Conservation (phyloP, 2,329 filamentous ascomycete genomes). For the Phymatotrichopsis omnivora region DNA sequence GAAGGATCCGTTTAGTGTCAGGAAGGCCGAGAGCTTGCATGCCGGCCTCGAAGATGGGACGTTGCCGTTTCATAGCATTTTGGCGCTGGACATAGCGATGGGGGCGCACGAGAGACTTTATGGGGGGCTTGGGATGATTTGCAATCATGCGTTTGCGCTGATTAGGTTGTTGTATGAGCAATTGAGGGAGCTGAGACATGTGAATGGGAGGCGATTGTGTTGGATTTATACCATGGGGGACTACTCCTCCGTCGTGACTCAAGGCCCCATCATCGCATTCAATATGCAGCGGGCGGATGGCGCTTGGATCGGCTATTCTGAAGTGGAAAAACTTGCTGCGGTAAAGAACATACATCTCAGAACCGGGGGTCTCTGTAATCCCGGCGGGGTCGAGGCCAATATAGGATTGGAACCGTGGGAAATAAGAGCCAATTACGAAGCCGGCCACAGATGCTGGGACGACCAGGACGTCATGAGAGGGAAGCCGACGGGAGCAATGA, state of each 20-base stretch:
- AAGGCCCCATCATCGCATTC: slow-evolving; percentile 73
- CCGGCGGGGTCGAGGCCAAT: slow-evolving; percentile 67
- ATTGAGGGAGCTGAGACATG: slow-evolving; percentile 54
- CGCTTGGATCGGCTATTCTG: slow-evolving; percentile 66
- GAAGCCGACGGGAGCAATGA: slow-evolving; percentile 78
- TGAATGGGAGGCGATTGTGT: slow-evolving; percentile 47
- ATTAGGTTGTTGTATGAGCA: slow-evolving; percentile 48
- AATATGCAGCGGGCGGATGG: slow-evolving; percentile 62
- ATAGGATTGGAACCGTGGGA: slow-evolving; percentile 70
- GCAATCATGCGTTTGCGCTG: slow-evolving; percentile 60
- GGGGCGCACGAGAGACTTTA: slow-evolving; percentile 59
- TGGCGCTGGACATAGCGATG: slow-evolving; percentile 69
- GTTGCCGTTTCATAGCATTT: slow-evolving; percentile 77
- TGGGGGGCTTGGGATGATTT: slow-evolving; percentile 57
- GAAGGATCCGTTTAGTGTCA: slow-evolving; percentile 73
- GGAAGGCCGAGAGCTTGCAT: slow-evolving; percentile 62
- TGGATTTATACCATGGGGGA: slow-evolving; percentile 30
- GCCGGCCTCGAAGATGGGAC: slow-evolving; percentile 85
- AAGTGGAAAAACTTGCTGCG: slow-evolving; percentile 76
- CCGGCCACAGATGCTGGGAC: slow-evolving; percentile 72
- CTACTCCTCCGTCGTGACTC: slow-evolving; percentile 35
- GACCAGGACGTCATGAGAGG: slow-evolving; percentile 73
- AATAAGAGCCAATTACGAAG: slow-evolving; percentile 72
- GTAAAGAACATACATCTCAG: slow-evolving; percentile 73
- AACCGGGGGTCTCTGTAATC: slow-evolving; percentile 85